Evolutionary conservation across 768 basidiomycete species (phyloP).

Genomic region (Pulveroboletus sp.): DNA sequence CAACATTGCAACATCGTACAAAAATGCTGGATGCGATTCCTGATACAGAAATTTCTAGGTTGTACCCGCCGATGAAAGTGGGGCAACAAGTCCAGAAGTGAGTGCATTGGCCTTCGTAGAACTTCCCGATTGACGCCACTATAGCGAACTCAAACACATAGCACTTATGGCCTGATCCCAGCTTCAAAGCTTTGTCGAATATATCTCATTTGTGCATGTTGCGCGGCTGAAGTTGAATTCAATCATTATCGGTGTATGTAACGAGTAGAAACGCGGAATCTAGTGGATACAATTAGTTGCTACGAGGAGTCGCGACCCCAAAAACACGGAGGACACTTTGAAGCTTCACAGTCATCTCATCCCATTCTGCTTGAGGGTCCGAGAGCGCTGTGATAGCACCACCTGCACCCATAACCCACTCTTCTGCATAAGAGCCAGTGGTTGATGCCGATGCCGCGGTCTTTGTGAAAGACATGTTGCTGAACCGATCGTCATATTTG

Average conservation of each 20-base stretch:
- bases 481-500: constrained; percentile 51
- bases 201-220: background rate
- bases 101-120: constrained; percentile 21
- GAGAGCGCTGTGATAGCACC: constrained; percentile 95
- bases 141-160: constrained; percentile 78
- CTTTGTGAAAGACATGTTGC: constrained; percentile 8
- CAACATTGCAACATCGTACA: constrained; percentile 48
- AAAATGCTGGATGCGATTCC: constrained; percentile 40
- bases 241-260: constrained; percentile 8
- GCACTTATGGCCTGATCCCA: constrained; percentile 64
- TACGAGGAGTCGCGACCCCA: constrained; percentile 32
- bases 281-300: constrained; percentile 9
- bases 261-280: too few species aligned
- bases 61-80: constrained; percentile 77
- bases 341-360: constrained; percentile 89
- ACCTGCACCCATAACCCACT: constrained; percentile 87
- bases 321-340: constrained; percentile 73
- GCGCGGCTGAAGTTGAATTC: constrained; percentile 38
- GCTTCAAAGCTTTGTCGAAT: background rate
- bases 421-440: constrained; percentile 34
- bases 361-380: constrained; percentile 85
- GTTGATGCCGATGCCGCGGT: constrained; percentile 10
- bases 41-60: constrained; percentile 23
- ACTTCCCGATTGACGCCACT: constrained; percentile 2
- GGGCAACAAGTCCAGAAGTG: constrained; percentile 87